phyloP scores from a whole-genome alignment of 2,329 filamentous ascomycete species.

The Trichoderma koningii region DNA sequence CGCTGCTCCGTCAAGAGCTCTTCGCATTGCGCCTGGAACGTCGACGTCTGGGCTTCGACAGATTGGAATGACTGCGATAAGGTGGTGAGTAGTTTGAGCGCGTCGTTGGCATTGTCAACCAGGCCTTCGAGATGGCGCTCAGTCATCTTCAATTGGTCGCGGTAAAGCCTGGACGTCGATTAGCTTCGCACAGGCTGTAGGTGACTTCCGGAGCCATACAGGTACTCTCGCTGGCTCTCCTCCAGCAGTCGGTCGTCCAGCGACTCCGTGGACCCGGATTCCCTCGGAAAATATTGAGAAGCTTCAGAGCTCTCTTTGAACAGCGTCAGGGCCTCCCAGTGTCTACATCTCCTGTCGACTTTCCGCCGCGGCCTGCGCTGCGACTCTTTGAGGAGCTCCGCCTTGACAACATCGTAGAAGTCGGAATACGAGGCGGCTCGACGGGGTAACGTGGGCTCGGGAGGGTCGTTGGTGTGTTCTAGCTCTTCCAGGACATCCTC shows the following conservation, averaged over 20 bases:
- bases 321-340: slow-evolving; percentile 55
- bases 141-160: slow-evolving; percentile 77
- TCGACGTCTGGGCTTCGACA: slow-evolving; percentile 88
- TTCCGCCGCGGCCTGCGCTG: slow-evolving; percentile 44
- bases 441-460: slow-evolving; percentile 64
- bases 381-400: slow-evolving; percentile 57
- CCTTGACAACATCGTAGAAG: slow-evolving; percentile 66
- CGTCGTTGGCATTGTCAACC: slow-evolving; percentile 72
- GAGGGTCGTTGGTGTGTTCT: slow-evolving; percentile 59
- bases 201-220: slow-evolving; percentile 53
- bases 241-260: slow-evolving; percentile 71
- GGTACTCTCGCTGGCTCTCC: slow-evolving; percentile 81
- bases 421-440: slow-evolving; percentile 76
- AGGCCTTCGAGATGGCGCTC: slow-evolving; percentile 80
- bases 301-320: slow-evolving; percentile 20
- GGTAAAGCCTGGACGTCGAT: slow-evolving; percentile 62
- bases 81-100: slow-evolving; percentile 73
- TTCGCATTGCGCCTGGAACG: slow-evolving; percentile 90
- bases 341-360: slow-evolving; percentile 45
- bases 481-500: slow-evolving; percentile 60
- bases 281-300: slow-evolving; percentile 34
- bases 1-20: slow-evolving; percentile 80
- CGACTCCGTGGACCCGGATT: slow-evolving; percentile 32
- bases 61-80: slow-evolving; percentile 84
- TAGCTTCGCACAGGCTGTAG: slow-evolving; percentile 31